Percentiles rank a stretch among this genome's conserved stretches.
Evolutionary conservation across 352 stramenopile species (phyloP).

Genomic region (Globisporangium lucens): DNA sequence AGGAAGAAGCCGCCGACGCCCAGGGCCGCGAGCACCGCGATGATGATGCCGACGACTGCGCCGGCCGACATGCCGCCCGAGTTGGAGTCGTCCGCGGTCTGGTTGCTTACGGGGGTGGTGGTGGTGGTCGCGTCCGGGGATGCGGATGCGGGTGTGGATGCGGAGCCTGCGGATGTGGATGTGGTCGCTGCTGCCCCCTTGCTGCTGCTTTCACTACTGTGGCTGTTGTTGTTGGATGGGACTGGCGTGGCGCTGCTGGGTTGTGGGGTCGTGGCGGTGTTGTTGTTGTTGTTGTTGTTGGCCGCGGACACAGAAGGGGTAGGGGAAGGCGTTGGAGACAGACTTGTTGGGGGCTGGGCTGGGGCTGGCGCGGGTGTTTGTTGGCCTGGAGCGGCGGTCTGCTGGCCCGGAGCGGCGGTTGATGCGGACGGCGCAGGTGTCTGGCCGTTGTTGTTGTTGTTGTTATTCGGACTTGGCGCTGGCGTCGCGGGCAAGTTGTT

Average conservation of each 20-base stretch:
- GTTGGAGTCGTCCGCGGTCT: slow-evolving; percentile 1
- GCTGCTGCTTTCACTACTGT: slow-evolving; percentile 13
- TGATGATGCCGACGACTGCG: slow-evolving; percentile 40
- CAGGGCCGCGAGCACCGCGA: slow-evolving; percentile 33
- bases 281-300: not conserved
- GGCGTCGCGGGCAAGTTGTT: slow-evolving; percentile 29
- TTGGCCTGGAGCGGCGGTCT: slow-evolving; percentile 6
- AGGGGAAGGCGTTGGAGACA: slow-evolving; percentile 7
- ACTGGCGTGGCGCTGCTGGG: not conserved
- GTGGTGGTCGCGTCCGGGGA: slow-evolving; percentile 1
- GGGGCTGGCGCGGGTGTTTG: not conserved
- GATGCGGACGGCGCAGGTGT: slow-evolving; percentile 3
- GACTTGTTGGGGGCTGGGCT: not conserved
- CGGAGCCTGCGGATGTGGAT: not conserved
- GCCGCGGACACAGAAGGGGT: slow-evolving; percentile 4
- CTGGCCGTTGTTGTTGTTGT: slow-evolving; percentile 13
- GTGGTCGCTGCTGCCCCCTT: slow-evolving; percentile 1
- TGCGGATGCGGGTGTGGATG: not conserved
- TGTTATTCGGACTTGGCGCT: slow-evolving; percentile 2
- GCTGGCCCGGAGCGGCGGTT: slow-evolving; percentile 5
- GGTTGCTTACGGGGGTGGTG: not conserved
- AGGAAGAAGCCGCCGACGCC: slow-evolving; percentile 35
- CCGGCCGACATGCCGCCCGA: slow-evolving; percentile 37
- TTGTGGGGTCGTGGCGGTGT: slow-evolving; percentile 3
- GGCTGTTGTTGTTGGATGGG: slow-evolving; percentile 1